Evolutionary conservation across 331 rosid species (phyloP).

Genomic region (Acacia concinna): DNA sequence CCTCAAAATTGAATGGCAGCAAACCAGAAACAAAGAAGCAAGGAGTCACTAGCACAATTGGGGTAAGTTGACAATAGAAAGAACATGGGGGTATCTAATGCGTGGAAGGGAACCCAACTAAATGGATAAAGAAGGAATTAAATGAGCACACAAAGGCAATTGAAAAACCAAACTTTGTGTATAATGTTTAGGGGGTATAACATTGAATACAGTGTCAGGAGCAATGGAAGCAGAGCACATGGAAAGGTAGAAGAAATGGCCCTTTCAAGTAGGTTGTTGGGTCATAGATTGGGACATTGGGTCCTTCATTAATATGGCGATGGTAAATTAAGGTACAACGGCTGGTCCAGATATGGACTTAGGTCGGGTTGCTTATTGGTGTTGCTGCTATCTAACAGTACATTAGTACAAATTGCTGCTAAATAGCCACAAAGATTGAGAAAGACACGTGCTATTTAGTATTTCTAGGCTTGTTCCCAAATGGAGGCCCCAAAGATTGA

Average conservation of each 20-base stretch:
- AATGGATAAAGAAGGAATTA: background rate
- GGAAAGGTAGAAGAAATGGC: slow-evolving; percentile 37
- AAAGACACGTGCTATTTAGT: background rate
- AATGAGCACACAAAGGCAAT: background rate
- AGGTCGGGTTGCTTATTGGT: background rate
- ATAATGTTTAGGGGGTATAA: slow-evolving; percentile 15
- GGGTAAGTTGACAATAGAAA: slow-evolving; percentile 28
- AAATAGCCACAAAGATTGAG: background rate
- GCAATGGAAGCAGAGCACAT: slow-evolving; percentile 38
- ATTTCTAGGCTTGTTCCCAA: background rate
- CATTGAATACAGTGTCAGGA: slow-evolving; percentile 38
- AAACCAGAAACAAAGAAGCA: background rate
- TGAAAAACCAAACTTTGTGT: slow-evolving; percentile 1
- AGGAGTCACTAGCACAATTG: background rate
- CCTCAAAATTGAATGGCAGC: background rate
- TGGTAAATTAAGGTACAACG: background rate
- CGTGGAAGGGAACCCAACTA: background rate
- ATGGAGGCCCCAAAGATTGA: background rate
- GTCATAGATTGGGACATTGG: slow-evolving; percentile 17
- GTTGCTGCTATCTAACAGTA: background rate
- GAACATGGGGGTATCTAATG: slow-evolving; percentile 34
- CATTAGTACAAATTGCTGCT: background rate
- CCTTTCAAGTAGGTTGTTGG: slow-evolving; percentile 19
- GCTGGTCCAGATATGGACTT: slow-evolving; percentile 15
- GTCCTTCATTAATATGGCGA: slow-evolving; percentile 10